Conservation (phyloP, 1,139 yeast genomes). For the Hyphopichia khmerensis region DNA sequence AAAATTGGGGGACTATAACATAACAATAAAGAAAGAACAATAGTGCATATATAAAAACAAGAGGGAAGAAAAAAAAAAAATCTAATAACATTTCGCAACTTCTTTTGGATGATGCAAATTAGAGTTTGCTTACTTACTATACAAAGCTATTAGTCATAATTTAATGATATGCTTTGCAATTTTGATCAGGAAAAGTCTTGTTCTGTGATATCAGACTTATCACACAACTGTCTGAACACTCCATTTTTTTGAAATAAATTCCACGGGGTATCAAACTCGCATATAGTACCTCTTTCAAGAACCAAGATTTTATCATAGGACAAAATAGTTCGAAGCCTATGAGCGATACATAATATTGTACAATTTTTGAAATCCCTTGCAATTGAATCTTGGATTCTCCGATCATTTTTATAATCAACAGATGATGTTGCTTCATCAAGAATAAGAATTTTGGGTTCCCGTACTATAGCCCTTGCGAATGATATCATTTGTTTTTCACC, state of each 20-base stretch:
- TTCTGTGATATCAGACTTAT: conserved; percentile 27
- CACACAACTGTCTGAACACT: conserved; percentile 39
- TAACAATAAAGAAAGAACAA: too few relatives aligned
- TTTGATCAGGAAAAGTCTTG: conserved; percentile 13
- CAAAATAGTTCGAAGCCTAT: conserved; percentile 67
- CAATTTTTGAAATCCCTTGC: conserved; percentile 59
- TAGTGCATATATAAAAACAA: too few relatives aligned
- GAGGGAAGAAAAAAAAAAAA: too few relatives aligned
- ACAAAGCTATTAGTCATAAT: too few relatives aligned
- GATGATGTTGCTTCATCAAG: conserved; percentile 84
- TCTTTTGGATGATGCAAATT: too few relatives aligned
- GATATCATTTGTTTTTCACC: conserved; percentile 80
- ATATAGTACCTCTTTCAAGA: conserved; percentile 60
- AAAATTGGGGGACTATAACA: too few relatives aligned
- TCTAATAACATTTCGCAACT: too few relatives aligned
- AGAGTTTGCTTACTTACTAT: too few relatives aligned
- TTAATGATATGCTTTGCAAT: too few relatives aligned
- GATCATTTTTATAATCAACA: conserved; percentile 77
- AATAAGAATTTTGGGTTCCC: conserved; percentile 63
- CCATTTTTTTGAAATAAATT: conserved; percentile 38
- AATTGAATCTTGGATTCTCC: conserved; percentile 66
- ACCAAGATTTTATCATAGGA: conserved; percentile 66
- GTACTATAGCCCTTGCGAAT: conserved; percentile 75
- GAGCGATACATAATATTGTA: conserved; percentile 79
- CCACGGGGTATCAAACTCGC: conserved; percentile 58